Evolutionary conservation across 1,139 yeast species (phyloP), one percentile per base, ranked within the genome.

Genomic region (Pichia sp.): DNA sequence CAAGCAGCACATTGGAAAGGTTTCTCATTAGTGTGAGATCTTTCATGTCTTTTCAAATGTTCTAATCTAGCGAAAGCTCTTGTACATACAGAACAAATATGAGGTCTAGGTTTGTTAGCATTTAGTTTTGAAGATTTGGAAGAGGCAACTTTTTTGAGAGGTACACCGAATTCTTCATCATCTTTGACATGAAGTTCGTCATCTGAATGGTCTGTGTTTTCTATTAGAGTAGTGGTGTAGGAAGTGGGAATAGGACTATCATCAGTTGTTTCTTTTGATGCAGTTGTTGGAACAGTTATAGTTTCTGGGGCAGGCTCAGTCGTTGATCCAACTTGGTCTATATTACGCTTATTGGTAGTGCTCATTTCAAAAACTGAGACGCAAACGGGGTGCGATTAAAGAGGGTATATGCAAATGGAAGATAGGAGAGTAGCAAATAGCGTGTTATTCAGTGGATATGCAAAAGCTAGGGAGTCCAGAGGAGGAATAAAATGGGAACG

Each of bases 1-100:
- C 98, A 91, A 17, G 91, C 95, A 1, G 95, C 94, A 66, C 99
- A 91, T 53, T 84, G 85, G 62, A 84, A 91, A 1, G 98, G 98
- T 60, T 89, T 91, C 61, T 91, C 98, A 59, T 89, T 88, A 4
- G 98, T 91, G 60, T 91, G 99, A 2, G 95, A 82, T 36, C 97
- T 69, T 60, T 89, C 95, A 58, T 91, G 99, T 46, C 99, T 76
- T 60, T 88, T 79, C 53, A 91, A 72, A 62, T 91, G 99, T 62
- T 91, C 98, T 43, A 86, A 71, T 40, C 99, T 71, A 3, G 96
- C 97, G 70, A 91, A 91, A 3, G 96, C 95, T 49, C 98, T 71
- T 1, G 97, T 86, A 62, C 99, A 91, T 11, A 84, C 84, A 22
- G 79, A 73, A 60, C 99, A 91, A 24, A 85, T 79, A 58, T 85